Conservation (phyloP, 805 yeast genomes). For the Komagataella pseudopastoris region DNA sequence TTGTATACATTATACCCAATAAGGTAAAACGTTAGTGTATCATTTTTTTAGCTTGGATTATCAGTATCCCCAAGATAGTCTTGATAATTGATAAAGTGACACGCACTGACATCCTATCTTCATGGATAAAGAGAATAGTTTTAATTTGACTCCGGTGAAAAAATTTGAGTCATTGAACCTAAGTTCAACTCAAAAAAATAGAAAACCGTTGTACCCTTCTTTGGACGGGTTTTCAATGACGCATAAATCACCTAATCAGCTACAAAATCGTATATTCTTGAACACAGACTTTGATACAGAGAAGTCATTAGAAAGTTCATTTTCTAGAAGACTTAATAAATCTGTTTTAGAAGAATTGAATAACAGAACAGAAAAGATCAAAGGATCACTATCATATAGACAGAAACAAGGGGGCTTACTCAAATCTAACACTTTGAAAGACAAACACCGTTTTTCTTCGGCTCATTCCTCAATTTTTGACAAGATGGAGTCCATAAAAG, state of each 20-base stretch:
- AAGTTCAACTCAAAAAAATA: background rate
- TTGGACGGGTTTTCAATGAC: background rate
- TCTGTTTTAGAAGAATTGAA: slow-evolving; percentile 32
- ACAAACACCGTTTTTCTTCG: slow-evolving; percentile 25
- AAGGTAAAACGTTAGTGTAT: background rate
- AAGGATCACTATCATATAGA: slow-evolving; percentile 3
- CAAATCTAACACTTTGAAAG: slow-evolving; percentile 8
- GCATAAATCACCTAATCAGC: background rate
- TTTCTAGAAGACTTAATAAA: slow-evolving; percentile 30
- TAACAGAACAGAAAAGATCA: slow-evolving; percentile 24
- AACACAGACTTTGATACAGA: background rate
- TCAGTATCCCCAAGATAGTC: background rate
- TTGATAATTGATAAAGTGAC: background rate
- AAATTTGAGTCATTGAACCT: slow-evolving; percentile 14
- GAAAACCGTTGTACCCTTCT: background rate
- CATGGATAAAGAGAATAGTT: slow-evolving; percentile 23
- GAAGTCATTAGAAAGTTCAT: slow-evolving; percentile 18
- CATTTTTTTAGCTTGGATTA: background rate
- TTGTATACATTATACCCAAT: background rate
- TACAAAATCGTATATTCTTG: background rate
- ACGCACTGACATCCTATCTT: background rate
- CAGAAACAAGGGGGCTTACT: background rate
- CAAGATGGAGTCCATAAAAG: slow-evolving; percentile 34
- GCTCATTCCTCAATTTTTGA: slow-evolving; percentile 31
- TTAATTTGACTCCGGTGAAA: slow-evolving; percentile 22